Evolutionary conservation across 768 basidiomycete genomes (phyloP).

Genomic region (Pisolithus albus): DNA sequence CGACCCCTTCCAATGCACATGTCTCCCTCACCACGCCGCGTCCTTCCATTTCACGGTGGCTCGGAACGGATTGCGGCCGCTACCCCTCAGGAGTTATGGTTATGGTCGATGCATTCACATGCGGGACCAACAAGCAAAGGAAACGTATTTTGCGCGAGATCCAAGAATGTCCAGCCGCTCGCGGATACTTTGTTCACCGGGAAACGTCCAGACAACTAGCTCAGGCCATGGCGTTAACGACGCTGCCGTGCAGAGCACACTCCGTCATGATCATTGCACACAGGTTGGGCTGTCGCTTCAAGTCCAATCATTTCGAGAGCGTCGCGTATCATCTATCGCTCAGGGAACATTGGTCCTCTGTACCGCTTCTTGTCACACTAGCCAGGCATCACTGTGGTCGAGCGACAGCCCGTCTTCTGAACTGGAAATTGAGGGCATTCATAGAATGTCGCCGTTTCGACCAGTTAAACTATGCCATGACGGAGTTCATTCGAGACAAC

Average conservation of each 20-base stretch:
- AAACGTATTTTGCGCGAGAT: conserved; percentile 9
- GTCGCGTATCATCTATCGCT: conserved; percentile 45
- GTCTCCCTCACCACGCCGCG: not conserved
- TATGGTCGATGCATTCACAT: conserved; percentile 20
- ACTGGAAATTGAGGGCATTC: conserved; percentile 62
- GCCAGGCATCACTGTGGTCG: conserved; percentile 44
- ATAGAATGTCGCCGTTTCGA: conserved; percentile 48
- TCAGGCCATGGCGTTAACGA: conserved; percentile 25
- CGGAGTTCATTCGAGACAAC: conserved; percentile 42
- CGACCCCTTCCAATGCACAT: not conserved
- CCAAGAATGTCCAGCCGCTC: conserved; percentile 16
- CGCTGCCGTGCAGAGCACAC: conserved; percentile 36
- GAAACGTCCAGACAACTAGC: conserved; percentile 30
- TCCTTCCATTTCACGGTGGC: not conserved
- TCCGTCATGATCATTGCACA: conserved; percentile 43
- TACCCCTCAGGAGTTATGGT: conserved; percentile 21
- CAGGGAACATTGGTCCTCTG: conserved; percentile 41
- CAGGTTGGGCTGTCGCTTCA: conserved; percentile 42
- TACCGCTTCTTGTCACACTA: conserved; percentile 43
- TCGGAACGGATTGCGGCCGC: conserved; percentile 4
- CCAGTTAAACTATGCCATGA: conserved; percentile 38
- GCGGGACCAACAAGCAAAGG: conserved; percentile 10
- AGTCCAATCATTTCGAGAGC: conserved; percentile 52
- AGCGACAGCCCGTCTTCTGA: conserved; percentile 51
- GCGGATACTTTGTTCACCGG: conserved; percentile 26